Base-by-base conservation (phyloP, 148 eudicot genomes). In the Dianthus caryophyllus region DNA sequence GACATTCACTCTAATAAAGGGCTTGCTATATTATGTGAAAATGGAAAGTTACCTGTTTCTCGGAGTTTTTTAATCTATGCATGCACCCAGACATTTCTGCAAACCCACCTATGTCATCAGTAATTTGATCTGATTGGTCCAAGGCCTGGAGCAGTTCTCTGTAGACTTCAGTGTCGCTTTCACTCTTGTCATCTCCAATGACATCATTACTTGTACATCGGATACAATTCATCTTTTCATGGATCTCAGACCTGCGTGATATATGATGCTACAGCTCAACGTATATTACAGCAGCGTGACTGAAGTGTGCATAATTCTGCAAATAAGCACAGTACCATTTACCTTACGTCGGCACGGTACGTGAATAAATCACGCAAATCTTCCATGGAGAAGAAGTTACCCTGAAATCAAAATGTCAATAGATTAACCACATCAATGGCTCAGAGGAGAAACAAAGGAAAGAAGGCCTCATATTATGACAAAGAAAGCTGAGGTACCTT, bases 311-410 rank as follows among this genome's bases (percentile, higher is more conserved):
- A 61, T 55, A 27, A 57, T 51, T 26, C 65, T 27, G 49, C 27
- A 26, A 69, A 66, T 33, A 17, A 64, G 38, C 47, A 50, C 30
- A 51, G 68, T 61, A 44, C 41, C 16, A 33, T 68, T 62, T 79
- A 87, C 99, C 90, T 90, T 61, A 63, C 78, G 51, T 81, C 66
- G 64, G 72, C 96, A 71, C 82, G 87, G 76, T 83, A 88, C 31
- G 93, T 79, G 82, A 95, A 95, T 65, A 95, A 68, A 75, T 95
- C 99, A 1, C 96, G 88, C 55, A 95, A 82, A 79, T 95, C 99
- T 84, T 95, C 99, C 68, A 73, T 73, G 31, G 99, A 90, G 64
- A 95, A 82, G 52, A 73, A 60, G 80, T 95, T 95, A 18, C 96
- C 99, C 99, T 95, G 84, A 63, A 58, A 60, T 29, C 25, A 70